Conservation (phyloP, 768 basidiomycete genomes). For the Mrakia hoshinonis region DNA sequence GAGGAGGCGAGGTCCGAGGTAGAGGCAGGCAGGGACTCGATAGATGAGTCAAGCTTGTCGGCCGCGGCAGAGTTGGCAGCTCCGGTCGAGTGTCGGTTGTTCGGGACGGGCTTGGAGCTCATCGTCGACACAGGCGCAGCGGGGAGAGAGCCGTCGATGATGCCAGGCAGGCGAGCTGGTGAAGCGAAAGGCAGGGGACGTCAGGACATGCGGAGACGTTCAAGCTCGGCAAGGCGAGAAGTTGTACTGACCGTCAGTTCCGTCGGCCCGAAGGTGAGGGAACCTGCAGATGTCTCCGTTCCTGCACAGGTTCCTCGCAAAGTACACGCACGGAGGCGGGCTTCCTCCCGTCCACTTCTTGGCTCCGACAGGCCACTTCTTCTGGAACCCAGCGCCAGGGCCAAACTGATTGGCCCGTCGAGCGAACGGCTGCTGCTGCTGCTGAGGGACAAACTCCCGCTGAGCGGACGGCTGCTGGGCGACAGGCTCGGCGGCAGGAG, state of each 20-base stretch:
- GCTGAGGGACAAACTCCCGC: conserved; percentile 6
- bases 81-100: not conserved
- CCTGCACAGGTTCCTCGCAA: conserved; percentile 18
- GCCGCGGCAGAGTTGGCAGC: not conserved
- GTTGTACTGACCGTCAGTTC: conserved; percentile 37
- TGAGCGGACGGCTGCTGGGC: conserved; percentile 4
- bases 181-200: not conserved
- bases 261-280: conserved; percentile 40
- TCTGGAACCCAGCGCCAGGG: conserved; percentile 11
- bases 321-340: conserved; percentile 25
- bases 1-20: not conserved
- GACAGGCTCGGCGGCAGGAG: conserved; percentile 29
- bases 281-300: conserved; percentile 40
- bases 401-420: conserved; percentile 17
- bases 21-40: conserved; percentile 1
- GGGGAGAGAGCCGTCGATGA: conserved; percentile 38
- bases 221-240: not conserved
- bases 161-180: conserved; percentile 40
- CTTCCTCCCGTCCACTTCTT: conserved; percentile 25
- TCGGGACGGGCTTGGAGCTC: conserved; percentile 13
- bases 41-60: not conserved
- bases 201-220: not conserved
- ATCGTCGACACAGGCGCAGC: conserved; percentile 34
- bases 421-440: not conserved
- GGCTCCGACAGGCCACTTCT: conserved; percentile 18